These are phyloP conservation scores for Rhododendron ovatum DNA, from an alignment of 148 eudicot species.

Conservation along the genomic window DNA sequence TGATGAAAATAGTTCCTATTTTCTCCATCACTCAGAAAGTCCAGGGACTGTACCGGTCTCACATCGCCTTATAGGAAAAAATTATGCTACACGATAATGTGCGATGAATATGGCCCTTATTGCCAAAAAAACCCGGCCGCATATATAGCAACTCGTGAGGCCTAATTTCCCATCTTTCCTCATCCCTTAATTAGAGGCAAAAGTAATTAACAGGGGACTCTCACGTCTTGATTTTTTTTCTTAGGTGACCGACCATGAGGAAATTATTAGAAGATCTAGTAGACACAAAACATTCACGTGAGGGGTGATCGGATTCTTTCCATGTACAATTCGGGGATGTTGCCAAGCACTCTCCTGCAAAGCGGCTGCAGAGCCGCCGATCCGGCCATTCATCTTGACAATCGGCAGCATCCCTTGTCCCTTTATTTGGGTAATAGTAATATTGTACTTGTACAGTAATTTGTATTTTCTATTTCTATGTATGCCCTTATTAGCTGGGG, in stretches of 20 bases:
- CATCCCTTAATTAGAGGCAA: no score
- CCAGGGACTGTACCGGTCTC: not conserved
- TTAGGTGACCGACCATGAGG: not conserved
- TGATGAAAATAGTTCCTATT: not conserved
- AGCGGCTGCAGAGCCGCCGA: no score
- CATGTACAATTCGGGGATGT: not conserved
- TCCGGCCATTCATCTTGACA: no score
- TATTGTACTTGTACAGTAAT: no score
- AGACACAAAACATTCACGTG: no score
- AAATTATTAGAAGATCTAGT: no score
- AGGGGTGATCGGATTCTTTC: not conserved
- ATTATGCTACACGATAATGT: not conserved
- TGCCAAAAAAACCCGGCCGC: conserved; percentile 3
- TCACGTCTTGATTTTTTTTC: conserved; percentile 7
- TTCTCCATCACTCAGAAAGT: not conserved
- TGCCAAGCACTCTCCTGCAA: no score
- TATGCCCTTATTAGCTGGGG: no score
- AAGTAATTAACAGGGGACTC: not conserved
- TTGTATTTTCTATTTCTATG: no score
- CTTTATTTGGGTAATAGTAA: no score
- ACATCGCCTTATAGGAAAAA: not conserved
- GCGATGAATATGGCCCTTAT: not conserved
- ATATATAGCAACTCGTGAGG: not conserved
- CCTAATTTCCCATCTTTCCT: not conserved
- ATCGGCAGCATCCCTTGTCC: no score